A percentile compares a stretch with the other conserved stretches of the same genome.
These are phyloP conservation scores for Elaeis oleifera DNA, from an alignment of 202 grass and related monocot genomes.

Conservation along the genomic window DNA sequence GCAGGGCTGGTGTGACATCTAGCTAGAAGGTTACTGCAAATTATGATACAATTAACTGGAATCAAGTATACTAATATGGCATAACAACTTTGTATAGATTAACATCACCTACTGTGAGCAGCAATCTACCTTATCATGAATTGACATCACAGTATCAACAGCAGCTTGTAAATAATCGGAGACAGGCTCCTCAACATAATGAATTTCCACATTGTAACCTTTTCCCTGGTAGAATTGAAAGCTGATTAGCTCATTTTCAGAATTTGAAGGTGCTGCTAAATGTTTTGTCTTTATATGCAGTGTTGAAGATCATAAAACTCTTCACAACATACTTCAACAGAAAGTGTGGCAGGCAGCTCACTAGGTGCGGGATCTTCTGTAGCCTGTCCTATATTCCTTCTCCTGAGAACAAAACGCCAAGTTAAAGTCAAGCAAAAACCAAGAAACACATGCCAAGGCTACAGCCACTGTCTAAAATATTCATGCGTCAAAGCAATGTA, in stretches of 20 bases:
- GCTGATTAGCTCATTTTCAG: constrained; percentile 6
- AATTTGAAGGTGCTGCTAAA: too few species aligned
- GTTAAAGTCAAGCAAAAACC: constrained; percentile 15
- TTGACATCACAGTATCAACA: constrained; percentile 63
- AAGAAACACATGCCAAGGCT: not conserved
- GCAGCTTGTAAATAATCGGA: constrained; percentile 73
- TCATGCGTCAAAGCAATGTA: too few species aligned
- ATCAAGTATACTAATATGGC: too few species aligned
- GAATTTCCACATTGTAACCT: constrained; percentile 81
- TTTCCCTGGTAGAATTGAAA: constrained; percentile 57
- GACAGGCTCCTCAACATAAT: constrained; percentile 90
- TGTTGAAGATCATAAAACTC: constrained; percentile 7
- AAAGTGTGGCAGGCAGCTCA: constrained; percentile 79
- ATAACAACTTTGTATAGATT: too few species aligned
- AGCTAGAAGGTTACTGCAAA: too few species aligned
- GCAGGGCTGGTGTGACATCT: too few species aligned
- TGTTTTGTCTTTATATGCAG: too few species aligned
- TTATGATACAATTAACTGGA: too few species aligned
- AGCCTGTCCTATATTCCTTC: constrained; percentile 37
- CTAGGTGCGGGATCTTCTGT: constrained; percentile 49
- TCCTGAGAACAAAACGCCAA: constrained; percentile 33
- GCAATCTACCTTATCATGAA: constrained; percentile 66
- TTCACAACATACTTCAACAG: constrained; percentile 72
- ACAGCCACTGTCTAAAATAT: too few species aligned
- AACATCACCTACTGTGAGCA: not conserved